Conservation (phyloP, 345 rosid genomes). For the Diplotaxis tenuifolia region DNA sequence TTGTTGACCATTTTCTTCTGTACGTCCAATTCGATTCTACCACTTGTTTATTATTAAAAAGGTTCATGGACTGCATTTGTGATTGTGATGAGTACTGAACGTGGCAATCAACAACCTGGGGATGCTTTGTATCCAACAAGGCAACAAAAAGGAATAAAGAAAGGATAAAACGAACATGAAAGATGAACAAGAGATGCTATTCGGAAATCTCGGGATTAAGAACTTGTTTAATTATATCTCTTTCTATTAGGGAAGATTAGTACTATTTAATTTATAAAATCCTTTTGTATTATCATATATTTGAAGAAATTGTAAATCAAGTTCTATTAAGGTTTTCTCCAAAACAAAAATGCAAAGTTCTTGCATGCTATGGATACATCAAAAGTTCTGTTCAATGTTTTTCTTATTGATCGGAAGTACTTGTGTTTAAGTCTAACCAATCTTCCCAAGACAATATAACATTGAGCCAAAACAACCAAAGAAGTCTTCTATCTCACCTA, state of each 20-base stretch:
- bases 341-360: too few relatives aligned
- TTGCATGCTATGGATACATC: too few relatives aligned
- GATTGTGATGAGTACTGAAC: background rate
- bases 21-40: conserved; percentile 8
- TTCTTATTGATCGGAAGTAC: too few relatives aligned
- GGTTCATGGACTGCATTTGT: background rate
- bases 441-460: background rate
- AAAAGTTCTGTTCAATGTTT: too few relatives aligned
- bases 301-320: too few relatives aligned
- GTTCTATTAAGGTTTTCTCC: too few relatives aligned
- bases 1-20: background rate
- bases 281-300: too few relatives aligned
- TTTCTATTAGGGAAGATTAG: too few relatives aligned
- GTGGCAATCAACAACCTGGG: background rate
- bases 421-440: too few relatives aligned
- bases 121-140: background rate
- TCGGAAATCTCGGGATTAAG: too few relatives aligned
- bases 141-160: background rate
- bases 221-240: too few relatives aligned
- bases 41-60: background rate
- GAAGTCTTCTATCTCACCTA: background rate
- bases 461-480: background rate
- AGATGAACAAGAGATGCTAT: background rate
- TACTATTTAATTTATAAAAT: too few relatives aligned
- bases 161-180: background rate